These are phyloP conservation scores for Aspergillus puulaauensis DNA, from an alignment of 2,329 filamentous ascomycete species.

Conservation along the genomic window DNA sequence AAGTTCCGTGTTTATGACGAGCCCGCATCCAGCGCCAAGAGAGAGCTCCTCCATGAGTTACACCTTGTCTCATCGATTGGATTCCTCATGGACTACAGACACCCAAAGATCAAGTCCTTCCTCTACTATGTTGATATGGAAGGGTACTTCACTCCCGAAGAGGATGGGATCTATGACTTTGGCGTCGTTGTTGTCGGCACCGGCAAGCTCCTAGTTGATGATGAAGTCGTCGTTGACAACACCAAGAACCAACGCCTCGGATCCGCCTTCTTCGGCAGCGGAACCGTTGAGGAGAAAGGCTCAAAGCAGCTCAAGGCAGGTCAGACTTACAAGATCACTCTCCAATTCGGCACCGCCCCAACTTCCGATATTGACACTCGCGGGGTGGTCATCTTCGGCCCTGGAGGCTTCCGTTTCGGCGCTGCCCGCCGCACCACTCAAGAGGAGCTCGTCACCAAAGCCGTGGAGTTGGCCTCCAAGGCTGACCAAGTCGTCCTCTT, in stretches of 20 bases:
- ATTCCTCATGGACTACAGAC: conserved; percentile 55
- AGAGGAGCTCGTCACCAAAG: conserved; percentile 62
- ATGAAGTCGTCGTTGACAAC: conserved; percentile 64
- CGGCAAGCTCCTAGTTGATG: conserved; percentile 65
- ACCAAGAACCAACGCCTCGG: conserved; percentile 62
- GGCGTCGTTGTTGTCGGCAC: conserved; percentile 66
- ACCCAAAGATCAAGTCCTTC: conserved; percentile 53
- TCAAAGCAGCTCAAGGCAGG: conserved; percentile 58
- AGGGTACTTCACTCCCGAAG: conserved; percentile 59
- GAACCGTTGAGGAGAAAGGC: conserved; percentile 64
- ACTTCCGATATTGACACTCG: conserved; percentile 56
- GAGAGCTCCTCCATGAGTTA: conserved; percentile 54
- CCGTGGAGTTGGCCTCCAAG: conserved; percentile 65
- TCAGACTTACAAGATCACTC: conserved; percentile 57
- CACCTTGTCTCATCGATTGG: conserved; percentile 45
- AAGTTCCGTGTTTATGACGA: conserved; percentile 64
- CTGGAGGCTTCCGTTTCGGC: conserved; percentile 63
- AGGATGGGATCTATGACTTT: conserved; percentile 63
- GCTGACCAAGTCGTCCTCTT: conserved; percentile 78
- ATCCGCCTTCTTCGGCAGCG: conserved; percentile 65
- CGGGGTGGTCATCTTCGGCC: conserved; percentile 52
- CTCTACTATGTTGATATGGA: conserved; percentile 64
- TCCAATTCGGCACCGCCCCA: conserved; percentile 61
- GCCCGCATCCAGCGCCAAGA: conserved; percentile 48
- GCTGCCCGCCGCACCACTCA: conserved; percentile 59